Conservation (phyloP, 2,329 filamentous ascomycete genomes). For the Colletotrichum cereale region DNA sequence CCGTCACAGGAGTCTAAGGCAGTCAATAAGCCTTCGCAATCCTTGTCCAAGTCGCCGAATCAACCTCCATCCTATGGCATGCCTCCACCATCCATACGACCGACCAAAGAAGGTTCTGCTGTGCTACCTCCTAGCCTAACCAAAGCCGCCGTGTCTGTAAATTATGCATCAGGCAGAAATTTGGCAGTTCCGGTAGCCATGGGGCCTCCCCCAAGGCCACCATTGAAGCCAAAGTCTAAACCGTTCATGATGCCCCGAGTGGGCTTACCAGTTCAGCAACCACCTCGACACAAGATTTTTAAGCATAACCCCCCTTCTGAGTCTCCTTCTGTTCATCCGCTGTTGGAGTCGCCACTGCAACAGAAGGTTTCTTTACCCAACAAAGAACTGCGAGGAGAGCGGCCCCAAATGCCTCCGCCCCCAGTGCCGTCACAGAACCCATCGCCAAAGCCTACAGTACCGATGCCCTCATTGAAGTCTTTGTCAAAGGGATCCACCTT, state of each 20-base stretch:
- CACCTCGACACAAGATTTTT: conserved; percentile 16
- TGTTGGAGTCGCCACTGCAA: not conserved
- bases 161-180: not conserved
- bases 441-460: not conserved
- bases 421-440: not conserved
- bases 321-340: not conserved
- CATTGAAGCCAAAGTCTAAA: conserved; percentile 23
- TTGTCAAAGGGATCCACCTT: not conserved
- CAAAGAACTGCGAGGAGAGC: not conserved
- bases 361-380: not conserved
- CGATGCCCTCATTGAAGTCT: not conserved
- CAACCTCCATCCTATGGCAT: not conserved
- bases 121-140: not conserved
- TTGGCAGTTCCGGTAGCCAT: not conserved
- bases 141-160: not conserved
- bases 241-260: conserved; percentile 36
- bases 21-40: not conserved
- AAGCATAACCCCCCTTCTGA: not conserved
- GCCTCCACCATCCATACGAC: not conserved
- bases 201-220: conserved; percentile 12
- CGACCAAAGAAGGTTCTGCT: not conserved
- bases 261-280: not conserved
- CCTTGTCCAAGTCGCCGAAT: not conserved
- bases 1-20: not conserved
- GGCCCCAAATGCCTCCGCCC: not conserved